phyloP scores from a whole-genome alignment of 139 green algal genomes.

The Coelastrella sp. region DNA sequence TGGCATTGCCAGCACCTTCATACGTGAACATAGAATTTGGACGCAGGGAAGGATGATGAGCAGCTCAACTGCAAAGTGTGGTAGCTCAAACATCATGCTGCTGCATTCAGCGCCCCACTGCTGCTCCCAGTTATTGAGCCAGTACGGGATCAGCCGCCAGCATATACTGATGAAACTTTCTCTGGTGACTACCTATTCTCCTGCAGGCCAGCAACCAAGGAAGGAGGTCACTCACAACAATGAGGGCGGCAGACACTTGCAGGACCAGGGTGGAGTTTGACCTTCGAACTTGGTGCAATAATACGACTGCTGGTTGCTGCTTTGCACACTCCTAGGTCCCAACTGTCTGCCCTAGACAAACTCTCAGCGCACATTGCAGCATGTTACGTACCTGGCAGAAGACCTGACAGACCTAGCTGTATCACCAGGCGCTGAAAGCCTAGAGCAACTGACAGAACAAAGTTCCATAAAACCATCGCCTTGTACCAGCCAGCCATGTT shows the following conservation, averaged over 20 bases:
- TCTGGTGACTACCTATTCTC: slow-evolving; percentile 82
- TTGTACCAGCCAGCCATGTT: slow-evolving; percentile 78
- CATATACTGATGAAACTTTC: slow-evolving; percentile 86
- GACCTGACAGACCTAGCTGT: slow-evolving; percentile 68
- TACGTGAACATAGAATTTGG: slow-evolving; percentile 79
- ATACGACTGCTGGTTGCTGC: no score
- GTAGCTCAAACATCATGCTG: slow-evolving; percentile 86
- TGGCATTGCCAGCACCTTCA: slow-evolving; percentile 79
- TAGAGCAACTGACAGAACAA: slow-evolving; percentile 71
- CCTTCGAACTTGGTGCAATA: no score
- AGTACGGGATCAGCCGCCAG: slow-evolving; percentile 91
- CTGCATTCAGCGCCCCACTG: slow-evolving; percentile 72
- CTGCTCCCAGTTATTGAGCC: slow-evolving; percentile 91
- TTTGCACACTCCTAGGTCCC: no score
- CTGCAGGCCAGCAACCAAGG: slow-evolving; percentile 51
- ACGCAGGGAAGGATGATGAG: slow-evolving; percentile 84
- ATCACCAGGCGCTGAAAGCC: slow-evolving; percentile 74
- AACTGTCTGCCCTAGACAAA: no score
- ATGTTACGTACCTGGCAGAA: slow-evolving; percentile 78
- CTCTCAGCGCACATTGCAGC: no score
- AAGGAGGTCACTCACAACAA: neutral
- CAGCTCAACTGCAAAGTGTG: slow-evolving; percentile 90
- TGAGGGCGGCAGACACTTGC: no score
- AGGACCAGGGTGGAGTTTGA: no score
- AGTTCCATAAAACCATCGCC: slow-evolving; percentile 77